These are phyloP conservation scores for Colletotrichum melonis DNA, from an alignment of 2,329 filamentous ascomycete genomes.

Conservation along the genomic window DNA sequence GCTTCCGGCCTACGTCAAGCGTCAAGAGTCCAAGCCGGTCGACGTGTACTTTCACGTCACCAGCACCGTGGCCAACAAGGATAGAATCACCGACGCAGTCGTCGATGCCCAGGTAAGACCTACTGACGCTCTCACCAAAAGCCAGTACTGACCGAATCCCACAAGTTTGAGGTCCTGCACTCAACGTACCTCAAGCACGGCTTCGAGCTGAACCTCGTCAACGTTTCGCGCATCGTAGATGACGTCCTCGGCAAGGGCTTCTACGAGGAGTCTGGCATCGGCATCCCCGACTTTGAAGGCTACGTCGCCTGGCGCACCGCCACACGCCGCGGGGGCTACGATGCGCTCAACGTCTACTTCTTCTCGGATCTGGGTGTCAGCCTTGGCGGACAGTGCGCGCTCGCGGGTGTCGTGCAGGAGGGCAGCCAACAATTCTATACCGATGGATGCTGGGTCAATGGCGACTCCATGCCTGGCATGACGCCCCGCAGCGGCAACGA, in stretches of 20 bases:
- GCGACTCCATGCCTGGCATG: slow-evolving; percentile 51
- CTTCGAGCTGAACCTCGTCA: slow-evolving; percentile 26
- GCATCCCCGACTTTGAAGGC: slow-evolving; percentile 23
- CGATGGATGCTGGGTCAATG: slow-evolving; percentile 54
- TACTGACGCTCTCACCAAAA: background rate
- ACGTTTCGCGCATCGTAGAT: slow-evolving; percentile 30
- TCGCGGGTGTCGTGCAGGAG: slow-evolving; percentile 48
- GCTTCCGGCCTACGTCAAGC: slow-evolving; percentile 11
- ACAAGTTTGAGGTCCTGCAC: slow-evolving; percentile 25
- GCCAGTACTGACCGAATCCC: background rate
- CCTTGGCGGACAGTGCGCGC: slow-evolving; percentile 44
- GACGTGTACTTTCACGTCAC: slow-evolving; percentile 62
- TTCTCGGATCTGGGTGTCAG: slow-evolving; percentile 37
- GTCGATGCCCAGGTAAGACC: slow-evolving; percentile 21
- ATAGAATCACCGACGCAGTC: slow-evolving; percentile 16
- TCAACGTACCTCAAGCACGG: slow-evolving; percentile 27
- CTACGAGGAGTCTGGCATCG: slow-evolving; percentile 16
- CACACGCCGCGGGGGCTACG: slow-evolving; percentile 58
- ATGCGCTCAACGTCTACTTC: slow-evolving; percentile 58
- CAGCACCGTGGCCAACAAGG: slow-evolving; percentile 56
- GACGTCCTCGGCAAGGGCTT: slow-evolving; percentile 23
- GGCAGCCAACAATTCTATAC: slow-evolving; percentile 48
- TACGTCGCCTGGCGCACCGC: slow-evolving; percentile 36
- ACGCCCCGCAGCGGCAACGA: slow-evolving; percentile 45
- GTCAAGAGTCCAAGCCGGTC: slow-evolving; percentile 36